Base-by-base conservation (phyloP, 495 filamentous ascomycete species). In the Staphylotrichum tortipilum region DNA sequence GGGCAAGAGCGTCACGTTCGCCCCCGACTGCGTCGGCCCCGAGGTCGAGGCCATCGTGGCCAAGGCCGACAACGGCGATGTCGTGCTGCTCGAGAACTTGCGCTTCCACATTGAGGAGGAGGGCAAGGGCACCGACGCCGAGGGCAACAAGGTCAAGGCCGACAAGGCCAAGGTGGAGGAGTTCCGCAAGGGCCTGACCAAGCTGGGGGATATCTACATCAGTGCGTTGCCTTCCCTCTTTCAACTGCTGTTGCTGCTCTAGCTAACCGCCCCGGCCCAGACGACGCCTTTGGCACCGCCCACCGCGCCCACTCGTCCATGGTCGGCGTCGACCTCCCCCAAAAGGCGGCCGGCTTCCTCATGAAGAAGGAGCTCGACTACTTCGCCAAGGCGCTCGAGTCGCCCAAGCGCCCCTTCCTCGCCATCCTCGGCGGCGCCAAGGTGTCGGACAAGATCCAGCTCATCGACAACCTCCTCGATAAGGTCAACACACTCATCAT, bases 361-460 rank as follows among this genome's bases (percentile, higher is more conserved):
- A 86, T 99, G 74, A 99, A 99, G 85, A 99, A 97, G 77, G 92
- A 99, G 70, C 87, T 99, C 40, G 91, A 97, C 63, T 99, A 97
- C 82, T 99, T 99, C 68, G 92, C 92, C 48, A 80, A 95, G 76
- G 92, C 91, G 28, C 86, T 99, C 29, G 92, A 99, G 75, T 79
- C 78, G 57, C 92, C 92, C 31, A 76, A 90, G 74, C 82, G 89
- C 22, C 94, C 94, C 50, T 99, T 99, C 85, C 86, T 99, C 15
- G 94, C 92, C 67, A 97, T 99, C 66, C 84, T 99, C 4, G 92
- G 92, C 54, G 92, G 92, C 53, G 87, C 94, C 60, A 99, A 99
- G 80, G 88, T 99, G 37, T 92, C 88, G 29, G 92, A 99, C 76
- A 99, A 99, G 81, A 97, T 99, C 73, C 86, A 94, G 78, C 80